Evolutionary conservation across 768 basidiomycete species (phyloP).

Genomic region (Lactarius trivialis): DNA sequence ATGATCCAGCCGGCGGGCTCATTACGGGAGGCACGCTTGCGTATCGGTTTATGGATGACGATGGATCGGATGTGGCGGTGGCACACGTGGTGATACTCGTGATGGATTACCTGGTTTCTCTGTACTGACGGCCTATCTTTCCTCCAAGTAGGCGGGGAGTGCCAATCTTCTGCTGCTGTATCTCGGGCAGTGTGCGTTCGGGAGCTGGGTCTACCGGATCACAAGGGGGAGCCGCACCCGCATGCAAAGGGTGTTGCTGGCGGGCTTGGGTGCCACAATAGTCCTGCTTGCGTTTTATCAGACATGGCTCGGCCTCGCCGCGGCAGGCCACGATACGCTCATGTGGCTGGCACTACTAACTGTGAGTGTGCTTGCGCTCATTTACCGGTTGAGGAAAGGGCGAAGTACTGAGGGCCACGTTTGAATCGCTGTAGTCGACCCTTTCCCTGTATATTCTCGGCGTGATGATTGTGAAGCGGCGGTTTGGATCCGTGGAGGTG

Average conservation of each 20-base stretch:
- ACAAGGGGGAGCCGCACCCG: neutral
- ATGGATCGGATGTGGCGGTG: neutral
- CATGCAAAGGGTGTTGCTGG: neutral
- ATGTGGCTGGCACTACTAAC: conserved; percentile 1
- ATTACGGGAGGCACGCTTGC: conserved; percentile 10
- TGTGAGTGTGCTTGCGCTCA: neutral
- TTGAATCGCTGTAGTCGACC: neutral
- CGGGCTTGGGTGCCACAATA: neutral
- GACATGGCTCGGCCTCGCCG: conserved; percentile 11
- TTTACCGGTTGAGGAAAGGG: neutral
- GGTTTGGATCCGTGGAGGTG: neutral
- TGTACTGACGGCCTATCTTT: neutral
- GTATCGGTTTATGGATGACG: conserved; percentile 5
- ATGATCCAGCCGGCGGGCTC: neutral
- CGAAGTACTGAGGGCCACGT: neutral
- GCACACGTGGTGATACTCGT: conserved; percentile 4
- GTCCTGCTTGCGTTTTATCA: conserved; percentile 7
- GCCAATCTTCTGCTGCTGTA: neutral
- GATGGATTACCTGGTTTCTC: neutral
- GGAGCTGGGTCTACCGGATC: neutral
- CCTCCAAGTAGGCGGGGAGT: conserved; percentile 1
- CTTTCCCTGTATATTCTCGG: conserved; percentile 6
- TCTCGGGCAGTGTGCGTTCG: conserved; percentile 3
- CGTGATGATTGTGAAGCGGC: neutral
- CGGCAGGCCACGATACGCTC: neutral